phyloP scores from a whole-genome alignment of 2,329 filamentous ascomycete species.

The Xylariomycetidae sp. region DNA sequence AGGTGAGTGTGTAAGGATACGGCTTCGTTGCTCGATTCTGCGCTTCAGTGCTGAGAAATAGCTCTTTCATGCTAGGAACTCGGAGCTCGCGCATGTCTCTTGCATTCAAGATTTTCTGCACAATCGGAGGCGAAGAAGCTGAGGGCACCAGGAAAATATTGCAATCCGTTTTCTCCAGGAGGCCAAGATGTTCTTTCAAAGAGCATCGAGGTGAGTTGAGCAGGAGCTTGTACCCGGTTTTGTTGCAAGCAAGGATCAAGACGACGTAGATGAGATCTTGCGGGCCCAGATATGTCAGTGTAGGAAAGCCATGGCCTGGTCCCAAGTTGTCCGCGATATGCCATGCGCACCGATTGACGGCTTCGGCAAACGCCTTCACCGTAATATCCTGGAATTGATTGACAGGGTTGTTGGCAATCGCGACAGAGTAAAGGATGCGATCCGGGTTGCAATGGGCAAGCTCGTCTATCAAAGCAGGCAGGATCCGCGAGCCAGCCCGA shows the following conservation, averaged over 20 bases:
- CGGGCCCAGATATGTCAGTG: constrained; percentile 29
- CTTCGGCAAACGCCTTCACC: constrained; percentile 10
- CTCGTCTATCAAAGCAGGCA: constrained; percentile 18
- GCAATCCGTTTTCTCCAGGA: constrained; percentile 23
- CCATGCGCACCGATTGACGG: constrained; percentile 24
- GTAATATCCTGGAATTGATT: constrained; percentile 18
- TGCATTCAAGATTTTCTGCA: constrained; percentile 21
- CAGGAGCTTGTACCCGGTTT: constrained; percentile 35
- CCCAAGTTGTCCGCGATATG: constrained; percentile 26
- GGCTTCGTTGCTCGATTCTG: constrained; percentile 1
- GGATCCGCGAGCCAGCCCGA: too few relatives aligned
- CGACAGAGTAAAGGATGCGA: constrained; percentile 17
- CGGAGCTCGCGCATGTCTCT: constrained; percentile 16
- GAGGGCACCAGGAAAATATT: constrained; percentile 16
- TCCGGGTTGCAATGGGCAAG: constrained; percentile 14
- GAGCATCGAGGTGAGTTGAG: constrained; percentile 28
- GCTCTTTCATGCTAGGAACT: constrained; percentile 14
- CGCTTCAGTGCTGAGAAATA: constrained; percentile 12
- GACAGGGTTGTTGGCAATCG: constrained; percentile 14
- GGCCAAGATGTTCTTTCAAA: constrained; percentile 20
- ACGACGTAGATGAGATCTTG: constrained; percentile 33
- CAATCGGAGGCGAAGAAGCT: constrained; percentile 13
- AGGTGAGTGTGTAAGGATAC: constrained; percentile 12
- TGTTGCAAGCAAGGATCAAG: constrained; percentile 32
- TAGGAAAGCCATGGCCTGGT: constrained; percentile 23